Conservation (phyloP, 225 moss, liverwort and hornwort species). For the Sphagnum contortum region DNA sequence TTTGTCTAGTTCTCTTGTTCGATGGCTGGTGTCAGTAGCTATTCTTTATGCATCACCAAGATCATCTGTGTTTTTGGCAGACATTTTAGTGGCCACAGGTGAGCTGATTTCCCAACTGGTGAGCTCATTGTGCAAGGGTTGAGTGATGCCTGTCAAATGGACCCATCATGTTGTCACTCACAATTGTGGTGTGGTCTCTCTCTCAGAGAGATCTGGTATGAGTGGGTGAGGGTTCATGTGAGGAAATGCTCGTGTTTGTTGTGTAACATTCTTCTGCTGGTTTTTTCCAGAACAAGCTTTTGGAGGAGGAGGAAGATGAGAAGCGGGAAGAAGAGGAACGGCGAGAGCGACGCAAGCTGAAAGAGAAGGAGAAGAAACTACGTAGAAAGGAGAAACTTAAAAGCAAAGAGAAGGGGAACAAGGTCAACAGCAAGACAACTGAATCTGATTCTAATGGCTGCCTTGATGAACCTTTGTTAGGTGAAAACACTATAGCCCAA, state of each 20-base stretch:
- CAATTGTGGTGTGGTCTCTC: too few relatives aligned
- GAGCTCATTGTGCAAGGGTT: too few relatives aligned
- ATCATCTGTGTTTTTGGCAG: too few relatives aligned
- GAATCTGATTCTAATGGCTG: conserved; percentile 36
- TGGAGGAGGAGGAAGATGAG: conserved; percentile 99
- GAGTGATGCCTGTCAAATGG: too few relatives aligned
- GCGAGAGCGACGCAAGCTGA: conserved; percentile 87
- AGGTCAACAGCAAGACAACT: conserved; percentile 37
- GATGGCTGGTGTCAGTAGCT: background rate
- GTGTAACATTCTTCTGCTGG: background rate
- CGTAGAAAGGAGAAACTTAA: conserved; percentile 95
- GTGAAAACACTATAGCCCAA: background rate
- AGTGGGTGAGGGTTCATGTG: too few relatives aligned
- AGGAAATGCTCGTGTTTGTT: too few relatives aligned
- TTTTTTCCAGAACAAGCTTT: conserved; percentile 75
- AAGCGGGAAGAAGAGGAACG: conserved; percentile 99
- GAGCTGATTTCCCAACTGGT: too few relatives aligned
- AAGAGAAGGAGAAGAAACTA: conserved; percentile 94
- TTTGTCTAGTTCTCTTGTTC: conserved; percentile 12
- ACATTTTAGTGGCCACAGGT: too few relatives aligned
- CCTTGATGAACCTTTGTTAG: conserved; percentile 27
- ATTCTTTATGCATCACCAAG: background rate
- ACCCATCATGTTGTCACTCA: too few relatives aligned
- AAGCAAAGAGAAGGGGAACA: conserved; percentile 80
- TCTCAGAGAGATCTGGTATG: too few relatives aligned